Evolutionary conservation across 306 rosid species (phyloP).

Genomic region (Lablab purpureus): DNA sequence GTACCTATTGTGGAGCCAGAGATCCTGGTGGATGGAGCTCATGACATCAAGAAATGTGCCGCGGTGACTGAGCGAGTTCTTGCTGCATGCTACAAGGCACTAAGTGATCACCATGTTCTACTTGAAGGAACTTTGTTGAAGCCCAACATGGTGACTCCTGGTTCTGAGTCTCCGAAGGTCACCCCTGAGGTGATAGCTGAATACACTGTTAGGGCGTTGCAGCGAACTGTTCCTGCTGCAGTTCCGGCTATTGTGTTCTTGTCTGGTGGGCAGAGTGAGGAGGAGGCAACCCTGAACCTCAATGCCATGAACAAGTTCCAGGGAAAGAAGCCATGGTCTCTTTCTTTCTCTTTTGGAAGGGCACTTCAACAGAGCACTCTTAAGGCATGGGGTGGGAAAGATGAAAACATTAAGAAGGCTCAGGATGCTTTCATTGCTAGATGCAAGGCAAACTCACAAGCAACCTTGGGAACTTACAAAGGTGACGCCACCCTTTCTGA

Average conservation of each 20-base stretch:
- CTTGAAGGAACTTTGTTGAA: conserved; percentile 83
- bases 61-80: conserved; percentile 78
- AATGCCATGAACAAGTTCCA: conserved; percentile 76
- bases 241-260: conserved; percentile 78
- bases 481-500: conserved; percentile 68
- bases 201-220: conserved; percentile 70
- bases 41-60: conserved; percentile 69
- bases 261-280: conserved; percentile 92
- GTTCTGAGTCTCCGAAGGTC: conserved; percentile 69
- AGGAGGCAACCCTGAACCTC: conserved; percentile 78
- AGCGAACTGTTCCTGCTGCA: conserved; percentile 71
- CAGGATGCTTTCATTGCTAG: conserved; percentile 67
- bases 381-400: conserved; percentile 81
- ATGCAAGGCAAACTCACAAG: conserved; percentile 79
- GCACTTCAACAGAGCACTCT: conserved; percentile 85
- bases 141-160: conserved; percentile 92
- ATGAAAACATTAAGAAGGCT: conserved; percentile 63
- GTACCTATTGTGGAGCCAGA: conserved; percentile 89
- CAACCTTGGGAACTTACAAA: conserved; percentile 78
- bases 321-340: conserved; percentile 87
- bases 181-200: conserved; percentile 70
- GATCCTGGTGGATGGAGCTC: conserved; percentile 81
- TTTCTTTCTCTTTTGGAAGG: conserved; percentile 78
- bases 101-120: conserved; percentile 76
- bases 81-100: conserved; percentile 92